A percentile compares a stretch with the other conserved stretches of the same genome.
phyloP scores from a whole-genome alignment of 305 asterid species.

The Fraxinus floribunda region DNA sequence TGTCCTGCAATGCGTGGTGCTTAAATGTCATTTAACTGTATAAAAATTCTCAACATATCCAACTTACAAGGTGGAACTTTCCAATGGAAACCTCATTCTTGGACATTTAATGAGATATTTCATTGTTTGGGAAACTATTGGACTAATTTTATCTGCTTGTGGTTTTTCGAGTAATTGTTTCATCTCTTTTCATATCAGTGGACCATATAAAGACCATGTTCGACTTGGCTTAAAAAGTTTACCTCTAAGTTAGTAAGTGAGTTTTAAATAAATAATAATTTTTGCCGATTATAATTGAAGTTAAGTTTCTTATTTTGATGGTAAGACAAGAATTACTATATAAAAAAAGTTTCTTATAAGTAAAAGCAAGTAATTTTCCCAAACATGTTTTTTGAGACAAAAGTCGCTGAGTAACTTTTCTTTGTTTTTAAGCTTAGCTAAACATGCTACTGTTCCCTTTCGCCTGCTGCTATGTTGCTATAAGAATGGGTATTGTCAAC shows the following conservation, averaged over 20 bases:
- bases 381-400: not conserved
- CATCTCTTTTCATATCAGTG: not conserved
- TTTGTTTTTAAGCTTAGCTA: not conserved
- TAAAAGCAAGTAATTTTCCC: not conserved
- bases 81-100: not conserved
- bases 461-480: not conserved
- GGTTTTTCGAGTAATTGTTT: not conserved
- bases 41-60: not conserved
- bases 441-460: not conserved
- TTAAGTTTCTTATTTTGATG: not conserved
- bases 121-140: not conserved
- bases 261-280: not conserved
- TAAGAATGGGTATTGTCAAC: not conserved
- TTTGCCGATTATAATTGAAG: not conserved
- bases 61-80: not conserved
- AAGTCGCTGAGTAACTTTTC: not conserved
- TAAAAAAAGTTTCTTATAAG: not conserved
- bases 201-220: not conserved
- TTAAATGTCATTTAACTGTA: conserved; percentile 1
- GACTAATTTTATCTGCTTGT: not conserved
- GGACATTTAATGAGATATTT: not conserved
- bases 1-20: not conserved
- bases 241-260: not conserved
- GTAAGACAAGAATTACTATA: not conserved
- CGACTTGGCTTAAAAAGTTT: not conserved